phyloP scores from a whole-genome alignment of 164 flowering plant genomes.

The Litsea cubeba region DNA sequence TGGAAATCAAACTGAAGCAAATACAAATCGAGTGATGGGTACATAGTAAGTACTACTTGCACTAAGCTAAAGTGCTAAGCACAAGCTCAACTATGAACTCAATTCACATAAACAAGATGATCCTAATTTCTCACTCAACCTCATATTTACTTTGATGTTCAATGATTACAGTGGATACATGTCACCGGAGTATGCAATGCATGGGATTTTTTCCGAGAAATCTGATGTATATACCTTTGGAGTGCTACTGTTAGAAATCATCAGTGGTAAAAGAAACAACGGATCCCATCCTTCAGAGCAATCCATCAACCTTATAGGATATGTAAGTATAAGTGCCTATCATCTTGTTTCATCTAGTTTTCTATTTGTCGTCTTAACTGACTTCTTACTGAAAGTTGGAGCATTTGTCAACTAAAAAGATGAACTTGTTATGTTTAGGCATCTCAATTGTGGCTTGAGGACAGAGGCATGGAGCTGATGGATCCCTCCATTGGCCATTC shows the following conservation, averaged over 20 bases:
- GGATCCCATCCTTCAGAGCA: background rate
- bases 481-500: background rate
- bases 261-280: conserved; percentile 6
- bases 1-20: conserved; percentile 18
- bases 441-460: background rate
- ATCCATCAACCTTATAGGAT: background rate
- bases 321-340: background rate
- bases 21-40: conserved; percentile 24
- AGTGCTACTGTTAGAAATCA: conserved; percentile 3
- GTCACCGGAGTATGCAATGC: conserved; percentile 5
- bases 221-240: conserved; percentile 8
- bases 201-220: conserved; percentile 8
- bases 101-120: background rate
- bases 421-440: background rate
- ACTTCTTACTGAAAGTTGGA: background rate
- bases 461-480: background rate
- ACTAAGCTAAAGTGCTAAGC: background rate
- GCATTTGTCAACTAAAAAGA: background rate
- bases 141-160: background rate
- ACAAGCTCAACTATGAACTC: background rate
- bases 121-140: background rate
- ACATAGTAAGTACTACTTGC: conserved; percentile 28
- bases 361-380: background rate
- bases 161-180: conserved; percentile 1
- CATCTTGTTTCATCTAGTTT: background rate